Base-by-base conservation (phyloP, 2,329 filamentous ascomycete genomes). In the Beauveria asiatica region DNA sequence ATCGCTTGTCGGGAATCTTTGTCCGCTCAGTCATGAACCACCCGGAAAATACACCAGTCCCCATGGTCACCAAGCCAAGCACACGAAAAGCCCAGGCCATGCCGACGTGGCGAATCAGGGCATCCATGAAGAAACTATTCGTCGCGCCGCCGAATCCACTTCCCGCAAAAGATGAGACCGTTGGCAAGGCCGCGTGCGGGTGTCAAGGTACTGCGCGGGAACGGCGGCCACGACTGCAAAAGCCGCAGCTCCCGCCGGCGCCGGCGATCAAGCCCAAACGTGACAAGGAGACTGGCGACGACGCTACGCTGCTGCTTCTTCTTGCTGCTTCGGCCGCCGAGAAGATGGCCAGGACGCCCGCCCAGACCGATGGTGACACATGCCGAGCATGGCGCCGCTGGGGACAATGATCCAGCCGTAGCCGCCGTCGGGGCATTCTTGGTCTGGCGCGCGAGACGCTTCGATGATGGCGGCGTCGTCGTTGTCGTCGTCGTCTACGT, bases 191-290 rank as follows among this genome's bases (percentile, higher is more conserved):
- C 80, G 0, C 83, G 74, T 17, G n/a, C 74, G 73, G 2, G 76
- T 81, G 0, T 75, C 75, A 63, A 87, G 87, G 83, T 84, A 87
- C 64, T 86, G 83, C 0, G 84, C 79, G 0, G 83, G 72, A 2
- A 86, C 78, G 1, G 78, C 79, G 1, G 83, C 80, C 3, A 75
- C 76, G 0, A 78, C 78, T 0, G 85, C 78, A 64, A 83, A 83
- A 86, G 0, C 83, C 68, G 51, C 86, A 81, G 0, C 84, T 84
- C 74, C 86, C 81, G 0, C 84, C 84, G 61, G 79, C 74, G 1
- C 84, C 84, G 57, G 86, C 84, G 59, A 80, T 79, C 0, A 85
- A 67, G 0, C 84, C 84, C 84, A 62, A 86, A 83, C 1, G 74
- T 76, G 0, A 87, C 73, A 61, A 85, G 85, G 5, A 61, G 44